Conservation (phyloP, 2,329 filamentous ascomycete species). For the Botrytis medusae region DNA sequence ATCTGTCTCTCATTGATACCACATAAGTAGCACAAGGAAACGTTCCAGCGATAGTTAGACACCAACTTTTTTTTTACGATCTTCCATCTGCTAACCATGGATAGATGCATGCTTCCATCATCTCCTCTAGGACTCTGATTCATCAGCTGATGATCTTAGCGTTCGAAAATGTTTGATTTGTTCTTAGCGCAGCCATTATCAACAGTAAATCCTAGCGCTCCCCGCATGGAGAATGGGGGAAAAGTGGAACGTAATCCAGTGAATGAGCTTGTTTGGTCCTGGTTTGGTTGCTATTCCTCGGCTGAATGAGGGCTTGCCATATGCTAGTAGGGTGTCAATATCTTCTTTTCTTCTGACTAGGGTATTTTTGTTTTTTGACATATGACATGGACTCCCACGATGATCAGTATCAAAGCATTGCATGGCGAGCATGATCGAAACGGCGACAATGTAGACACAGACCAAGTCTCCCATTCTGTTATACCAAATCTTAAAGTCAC, state of each 20-base stretch:
- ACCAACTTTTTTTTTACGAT: background rate
- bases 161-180: background rate
- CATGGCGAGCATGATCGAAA: background rate
- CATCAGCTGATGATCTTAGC: constrained; percentile 17
- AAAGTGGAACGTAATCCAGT: constrained; percentile 10
- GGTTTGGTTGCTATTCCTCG: constrained; percentile 3
- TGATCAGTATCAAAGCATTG: background rate
- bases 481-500: background rate
- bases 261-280: background rate
- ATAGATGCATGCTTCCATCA: constrained; percentile 1
- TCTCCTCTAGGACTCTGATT: background rate
- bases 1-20: constrained; percentile 9
- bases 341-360: background rate
- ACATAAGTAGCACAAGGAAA: background rate
- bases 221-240: constrained; percentile 6
- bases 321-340: background rate
- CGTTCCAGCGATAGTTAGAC: background rate
- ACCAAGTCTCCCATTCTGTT: background rate
- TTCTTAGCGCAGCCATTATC: constrained; percentile 1
- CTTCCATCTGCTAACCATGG: background rate
- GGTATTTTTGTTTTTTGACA: background rate
- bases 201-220: background rate
- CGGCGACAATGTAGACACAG: background rate
- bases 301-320: background rate
- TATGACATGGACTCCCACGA: background rate